A percentile compares a stretch with the other conserved stretches of the same genome.
phyloP scores from a whole-genome alignment of 2,329 filamentous ascomycete species.

The Thielaviopsis punctulata region DNA sequence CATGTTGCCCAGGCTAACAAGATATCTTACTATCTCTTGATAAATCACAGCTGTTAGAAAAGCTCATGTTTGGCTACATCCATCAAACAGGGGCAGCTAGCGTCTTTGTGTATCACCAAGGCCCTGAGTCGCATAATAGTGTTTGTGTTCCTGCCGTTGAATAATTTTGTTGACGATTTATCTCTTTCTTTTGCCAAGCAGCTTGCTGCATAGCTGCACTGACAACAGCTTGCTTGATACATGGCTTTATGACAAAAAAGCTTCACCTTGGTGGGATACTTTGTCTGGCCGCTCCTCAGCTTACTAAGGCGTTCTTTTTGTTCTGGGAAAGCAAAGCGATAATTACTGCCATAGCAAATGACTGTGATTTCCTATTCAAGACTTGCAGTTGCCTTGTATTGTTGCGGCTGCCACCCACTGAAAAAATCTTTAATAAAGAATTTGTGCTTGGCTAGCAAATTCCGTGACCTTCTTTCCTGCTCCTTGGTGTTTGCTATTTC shows the following conservation, averaged over 20 bases:
- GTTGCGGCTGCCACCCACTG: background rate
- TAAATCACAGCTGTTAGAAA: no score
- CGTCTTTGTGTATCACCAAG: background rate
- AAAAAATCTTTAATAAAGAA: background rate
- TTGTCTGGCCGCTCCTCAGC: no score
- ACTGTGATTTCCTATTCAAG: background rate
- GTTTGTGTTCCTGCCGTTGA: background rate
- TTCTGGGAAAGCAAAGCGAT: no score
- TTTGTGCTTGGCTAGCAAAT: background rate
- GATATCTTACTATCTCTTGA: no score
- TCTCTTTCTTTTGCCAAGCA: no score
- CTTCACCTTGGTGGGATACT: no score
- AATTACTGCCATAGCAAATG: background rate
- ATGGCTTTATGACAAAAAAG: no score
- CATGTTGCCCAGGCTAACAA: no score
- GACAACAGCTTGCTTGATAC: no score
- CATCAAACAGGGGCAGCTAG: background rate
- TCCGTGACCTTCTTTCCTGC: background rate
- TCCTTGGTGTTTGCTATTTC: slow-evolving; percentile 1
- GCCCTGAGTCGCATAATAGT: background rate
- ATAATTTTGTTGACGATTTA: no score
- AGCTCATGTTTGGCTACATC: background rate
- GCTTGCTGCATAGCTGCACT: no score
- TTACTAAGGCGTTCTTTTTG: no score
- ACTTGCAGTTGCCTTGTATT: background rate